These are phyloP conservation scores for Fusarium sp. DNA, from an alignment of 2,329 filamentous ascomycete genomes.

Conservation along the genomic window DNA sequence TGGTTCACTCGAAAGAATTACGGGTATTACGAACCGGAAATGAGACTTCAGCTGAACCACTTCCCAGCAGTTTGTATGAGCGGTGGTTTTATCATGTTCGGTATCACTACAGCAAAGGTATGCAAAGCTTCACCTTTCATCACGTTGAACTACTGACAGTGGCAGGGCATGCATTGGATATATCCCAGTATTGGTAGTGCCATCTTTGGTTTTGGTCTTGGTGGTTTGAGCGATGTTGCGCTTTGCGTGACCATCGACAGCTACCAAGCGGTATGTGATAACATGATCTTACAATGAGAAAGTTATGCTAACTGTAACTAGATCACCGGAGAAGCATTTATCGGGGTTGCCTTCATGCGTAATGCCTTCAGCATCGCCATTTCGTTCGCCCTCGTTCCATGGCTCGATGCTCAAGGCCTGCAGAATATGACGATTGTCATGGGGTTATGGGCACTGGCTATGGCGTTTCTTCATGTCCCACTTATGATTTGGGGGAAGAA, in stretches of 20 bases:
- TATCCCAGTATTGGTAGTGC: constrained; percentile 50
- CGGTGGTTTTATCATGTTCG: constrained; percentile 53
- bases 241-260: constrained; percentile 51
- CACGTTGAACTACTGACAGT: not conserved
- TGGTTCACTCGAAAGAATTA: constrained; percentile 52
- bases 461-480: constrained; percentile 18
- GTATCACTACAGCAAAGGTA: constrained; percentile 49
- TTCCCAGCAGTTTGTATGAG: constrained; percentile 48
- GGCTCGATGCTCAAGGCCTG: constrained; percentile 19
- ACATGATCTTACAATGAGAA: accelerated
- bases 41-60: constrained; percentile 50
- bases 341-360: constrained; percentile 16
- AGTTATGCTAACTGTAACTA: not conserved
- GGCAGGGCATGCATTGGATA: constrained; percentile 56
- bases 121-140: not conserved
- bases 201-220: constrained; percentile 51
- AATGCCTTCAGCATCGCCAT: constrained; percentile 31
- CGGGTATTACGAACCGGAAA: constrained; percentile 57
- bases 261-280: constrained; percentile 37
- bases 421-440: constrained; percentile 30
- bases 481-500: constrained; percentile 24
- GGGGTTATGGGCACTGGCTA: constrained; percentile 12
- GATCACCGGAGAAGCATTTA: constrained; percentile 28
- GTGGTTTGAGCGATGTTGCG: constrained; percentile 49
- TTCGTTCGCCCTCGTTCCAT: constrained; percentile 26